Evolutionary conservation across 768 basidiomycete species (phyloP), one percentile per base, ranked within the genome.

Genomic region (Termitomyces sp.): DNA sequence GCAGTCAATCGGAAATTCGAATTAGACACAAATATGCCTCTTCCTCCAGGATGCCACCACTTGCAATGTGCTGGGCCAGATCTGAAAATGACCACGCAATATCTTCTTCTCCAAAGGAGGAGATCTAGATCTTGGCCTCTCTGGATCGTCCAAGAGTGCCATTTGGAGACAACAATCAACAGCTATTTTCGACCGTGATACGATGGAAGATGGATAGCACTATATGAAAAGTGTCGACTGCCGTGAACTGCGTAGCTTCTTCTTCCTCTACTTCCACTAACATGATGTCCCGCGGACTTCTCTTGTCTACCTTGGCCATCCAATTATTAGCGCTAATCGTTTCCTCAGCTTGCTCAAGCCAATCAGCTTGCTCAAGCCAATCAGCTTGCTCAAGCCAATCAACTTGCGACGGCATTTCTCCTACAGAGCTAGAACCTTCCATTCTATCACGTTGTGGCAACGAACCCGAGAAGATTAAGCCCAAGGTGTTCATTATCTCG

Each of bases 401-500:
- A 29, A 46, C 29, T n/a, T 17, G 29, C 1, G 45, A n/a, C 19
- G 29, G 17, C 5, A 6, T 11, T 31, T 10, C 25, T 5, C 23
- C 10, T 46, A 29, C 29, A 8, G 17, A 46, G 25, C 4, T 12
- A 3, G 12, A 10, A n/a, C 11, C 29, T 19, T 31, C 19, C 29
- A 2, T 47, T 16, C 44, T 11, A 16, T 48, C 42, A 6, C 32
- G 16, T n/a, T 46, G 29, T 27, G n/a, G 3, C 5, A 19, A n/a
- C 21, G 11, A 19, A 19, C 2, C 41, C 11, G 23, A 32, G 21
- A 56, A 44, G 41, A 51, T 57, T 34, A 57, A 60, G 34, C 59
- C 55, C 2, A 60, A 54, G 32, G 59, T 60, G 25, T 44, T 60
- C 34, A 49, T 60, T 27, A 47, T 60, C 34, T 60, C 59, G 10